Base-by-base conservation (phyloP, 352 stramenopile genomes). In the Phytophthora meadii region DNA sequence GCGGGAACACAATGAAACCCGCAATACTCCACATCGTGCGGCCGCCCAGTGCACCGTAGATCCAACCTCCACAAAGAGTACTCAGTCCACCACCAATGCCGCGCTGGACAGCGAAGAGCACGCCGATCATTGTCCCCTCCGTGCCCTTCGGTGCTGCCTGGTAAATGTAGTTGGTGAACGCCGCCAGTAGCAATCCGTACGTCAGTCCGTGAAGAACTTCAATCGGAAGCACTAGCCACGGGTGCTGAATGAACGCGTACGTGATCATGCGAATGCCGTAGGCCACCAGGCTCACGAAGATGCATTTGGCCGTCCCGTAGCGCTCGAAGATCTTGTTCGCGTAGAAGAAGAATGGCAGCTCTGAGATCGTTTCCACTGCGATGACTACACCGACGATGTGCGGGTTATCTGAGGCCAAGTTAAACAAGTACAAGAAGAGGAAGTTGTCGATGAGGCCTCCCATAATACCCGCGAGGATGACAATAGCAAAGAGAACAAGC, bases 91-190 rank as follows among this genome's bases (percentile, higher is more conserved):
- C 69, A 6, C 72, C 76, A 1, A 81, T 47, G 14, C 76, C 76
- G 11, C 65, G 74, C 48, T 81, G 76, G 12, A 84, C 68, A 10
- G 59, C 65, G 19, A 66, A 74, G 9, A 84, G 54, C 27, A 84
- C 59, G 9, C 76, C 76, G 44, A 84, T 77, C 65, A 81, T 77
- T 15, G 72, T 81, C 5, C 72, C 75, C 48, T 84, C 65, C 0
- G 72, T 72, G 2, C 72, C 72, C 45, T 71, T 71, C 11, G 76
- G 76, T 1, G 72, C 69, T 0, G 61, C 54, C 24, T 74, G 37
- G 49, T 84, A 84, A 17, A 77, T 63, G 64, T 81, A 84, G 44
- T 84, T 76, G 25, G 72, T 81, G 55, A 76, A 74, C 12, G 76
- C 72, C 0, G 72, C 70, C 54, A 74, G 50, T 17, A 78, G 24